phyloP scores from a whole-genome alignment of 2,329 filamentous ascomycete species.

The Fusarium albidum region DNA sequence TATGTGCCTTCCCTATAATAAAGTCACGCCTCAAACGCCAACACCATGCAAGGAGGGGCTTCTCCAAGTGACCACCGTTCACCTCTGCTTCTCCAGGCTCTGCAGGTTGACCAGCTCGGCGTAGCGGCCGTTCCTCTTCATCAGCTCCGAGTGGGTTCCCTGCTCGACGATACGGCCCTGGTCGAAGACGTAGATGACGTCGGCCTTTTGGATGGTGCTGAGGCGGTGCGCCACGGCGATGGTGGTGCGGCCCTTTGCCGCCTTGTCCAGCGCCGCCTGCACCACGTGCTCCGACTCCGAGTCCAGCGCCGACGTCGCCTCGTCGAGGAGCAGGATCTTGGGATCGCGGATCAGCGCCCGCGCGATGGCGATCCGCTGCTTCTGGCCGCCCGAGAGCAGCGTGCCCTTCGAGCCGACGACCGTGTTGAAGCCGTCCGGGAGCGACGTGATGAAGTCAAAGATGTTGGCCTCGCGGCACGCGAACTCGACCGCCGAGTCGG shows the following conservation, averaged over 20 bases:
- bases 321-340: conserved; percentile 83
- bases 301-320: conserved; percentile 81
- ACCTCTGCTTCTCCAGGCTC: conserved; percentile 70
- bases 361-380: conserved; percentile 93
- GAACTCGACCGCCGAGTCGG: conserved; percentile 76
- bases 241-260: conserved; percentile 85
- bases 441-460: conserved; percentile 87
- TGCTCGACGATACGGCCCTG: conserved; percentile 85
- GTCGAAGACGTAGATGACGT: conserved; percentile 97
- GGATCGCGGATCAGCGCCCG: conserved; percentile 90
- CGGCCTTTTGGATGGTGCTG: conserved; percentile 92
- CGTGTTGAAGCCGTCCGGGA: conserved; percentile 87
- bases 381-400: conserved; percentile 89
- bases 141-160: conserved; percentile 79
- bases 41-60: conserved; percentile 12
- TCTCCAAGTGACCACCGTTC: conserved; percentile 2
- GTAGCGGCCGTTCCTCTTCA: conserved; percentile 75
- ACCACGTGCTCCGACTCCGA: conserved; percentile 82
- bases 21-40: conserved; percentile 24
- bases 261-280: conserved; percentile 81
- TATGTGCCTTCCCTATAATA: conserved; percentile 5
- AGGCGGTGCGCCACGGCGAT: conserved; percentile 94
- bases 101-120: conserved; percentile 83
- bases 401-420: conserved; percentile 87
- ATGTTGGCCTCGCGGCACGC: conserved; percentile 93